Evolutionary conservation across 805 yeast species (phyloP).

Genomic region (Saccharomycopsis vini): DNA sequence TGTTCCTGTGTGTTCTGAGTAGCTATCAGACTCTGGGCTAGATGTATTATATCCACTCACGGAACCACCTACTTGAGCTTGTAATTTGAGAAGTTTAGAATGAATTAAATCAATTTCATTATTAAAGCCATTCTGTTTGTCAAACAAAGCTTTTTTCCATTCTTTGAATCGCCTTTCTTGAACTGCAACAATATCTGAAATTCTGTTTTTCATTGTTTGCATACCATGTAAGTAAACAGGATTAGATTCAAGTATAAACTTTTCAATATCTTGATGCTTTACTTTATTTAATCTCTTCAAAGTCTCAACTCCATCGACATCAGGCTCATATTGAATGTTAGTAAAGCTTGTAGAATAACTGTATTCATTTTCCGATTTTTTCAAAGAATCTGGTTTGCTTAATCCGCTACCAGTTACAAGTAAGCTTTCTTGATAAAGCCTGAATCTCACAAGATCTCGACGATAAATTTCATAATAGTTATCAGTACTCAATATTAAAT

Average conservation of each 20-base stretch:
- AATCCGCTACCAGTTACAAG: neutral
- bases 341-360: neutral
- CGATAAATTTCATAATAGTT: constrained; percentile 67
- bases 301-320: constrained; percentile 26
- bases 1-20: neutral
- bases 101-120: constrained; percentile 41
- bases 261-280: constrained; percentile 31
- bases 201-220: constrained; percentile 34
- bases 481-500: constrained; percentile 69
- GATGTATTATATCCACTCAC: too few relatives aligned
- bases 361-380: neutral
- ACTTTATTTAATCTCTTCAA: constrained; percentile 32
- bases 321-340: constrained; percentile 5
- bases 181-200: constrained; percentile 32
- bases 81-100: constrained; percentile 29
- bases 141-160: constrained; percentile 50
- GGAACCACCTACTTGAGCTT: too few relatives aligned
- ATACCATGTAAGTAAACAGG: constrained; percentile 40
- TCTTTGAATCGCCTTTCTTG: constrained; percentile 53
- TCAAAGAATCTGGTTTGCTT: neutral
- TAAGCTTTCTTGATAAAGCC: constrained; percentile 23
- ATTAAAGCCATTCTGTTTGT: constrained; percentile 48
- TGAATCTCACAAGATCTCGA: constrained; percentile 41
- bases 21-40: neutral
- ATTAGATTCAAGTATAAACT: constrained; percentile 32